Evolutionary conservation across 495 filamentous ascomycete genomes (phyloP).

Genomic region (Aspergillus egyptiacus): DNA sequence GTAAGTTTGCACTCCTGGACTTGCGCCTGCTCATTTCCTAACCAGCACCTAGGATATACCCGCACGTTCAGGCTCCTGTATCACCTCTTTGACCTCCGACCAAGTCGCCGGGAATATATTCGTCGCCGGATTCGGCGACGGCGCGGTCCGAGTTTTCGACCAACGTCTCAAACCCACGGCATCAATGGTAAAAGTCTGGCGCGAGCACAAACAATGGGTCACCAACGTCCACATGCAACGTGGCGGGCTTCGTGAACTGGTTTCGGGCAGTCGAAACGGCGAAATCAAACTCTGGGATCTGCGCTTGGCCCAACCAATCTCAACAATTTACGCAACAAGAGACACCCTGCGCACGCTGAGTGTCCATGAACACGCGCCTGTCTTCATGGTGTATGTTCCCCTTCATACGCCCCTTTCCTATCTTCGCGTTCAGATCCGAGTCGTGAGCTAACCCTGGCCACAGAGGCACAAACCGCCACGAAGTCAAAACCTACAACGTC

Average conservation of each 20-base stretch:
- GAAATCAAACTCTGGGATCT: slow-evolving; percentile 97
- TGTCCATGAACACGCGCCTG: slow-evolving; percentile 93
- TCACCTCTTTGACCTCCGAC: slow-evolving; percentile 92
- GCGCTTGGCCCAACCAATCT: slow-evolving; percentile 67
- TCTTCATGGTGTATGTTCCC: slow-evolving; percentile 82
- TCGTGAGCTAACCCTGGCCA: background rate
- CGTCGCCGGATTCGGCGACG: slow-evolving; percentile 92
- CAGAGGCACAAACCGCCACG: slow-evolving; percentile 82
- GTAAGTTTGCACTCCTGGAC: slow-evolving; percentile 31
- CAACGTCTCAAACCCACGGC: slow-evolving; percentile 73
- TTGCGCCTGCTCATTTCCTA: background rate
- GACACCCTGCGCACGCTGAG: slow-evolving; percentile 78
- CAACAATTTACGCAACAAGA: slow-evolving; percentile 66
- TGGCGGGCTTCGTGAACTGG: slow-evolving; percentile 82
- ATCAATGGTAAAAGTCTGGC: slow-evolving; percentile 92
- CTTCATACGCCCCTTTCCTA: background rate
- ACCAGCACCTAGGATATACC: slow-evolving; percentile 66
- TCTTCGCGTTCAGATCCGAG: background rate
- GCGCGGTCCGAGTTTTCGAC: slow-evolving; percentile 93
- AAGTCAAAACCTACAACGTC: slow-evolving; percentile 87
- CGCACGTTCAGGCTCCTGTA: slow-evolving; percentile 89
- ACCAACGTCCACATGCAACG: slow-evolving; percentile 95
- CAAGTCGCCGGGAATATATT: slow-evolving; percentile 96
- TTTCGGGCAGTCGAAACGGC: slow-evolving; percentile 81
- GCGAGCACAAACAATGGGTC: slow-evolving; percentile 91